These are phyloP conservation scores for Penicillium sp. DNA, from an alignment of 2,329 filamentous ascomycete genomes.

Conservation along the genomic window DNA sequence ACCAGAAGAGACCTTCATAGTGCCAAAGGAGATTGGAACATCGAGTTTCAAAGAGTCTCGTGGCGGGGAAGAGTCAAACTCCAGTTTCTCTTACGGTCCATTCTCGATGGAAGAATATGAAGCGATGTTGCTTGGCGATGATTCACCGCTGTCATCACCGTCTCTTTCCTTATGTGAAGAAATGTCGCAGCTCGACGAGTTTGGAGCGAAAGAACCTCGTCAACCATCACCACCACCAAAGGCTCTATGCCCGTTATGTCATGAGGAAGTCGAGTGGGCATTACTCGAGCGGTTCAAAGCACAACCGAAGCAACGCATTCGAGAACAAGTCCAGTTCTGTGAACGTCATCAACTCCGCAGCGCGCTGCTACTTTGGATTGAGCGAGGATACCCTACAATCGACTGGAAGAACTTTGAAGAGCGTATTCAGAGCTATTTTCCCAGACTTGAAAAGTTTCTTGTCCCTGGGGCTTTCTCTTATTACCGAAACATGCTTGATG, in stretches of 20 bases:
- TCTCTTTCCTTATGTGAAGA: conserved; percentile 22
- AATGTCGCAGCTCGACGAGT: conserved; percentile 16
- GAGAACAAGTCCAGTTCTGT: conserved; percentile 57
- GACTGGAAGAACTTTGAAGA: conserved; percentile 63
- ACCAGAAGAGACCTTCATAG: conserved; percentile 24
- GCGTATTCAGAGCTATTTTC: conserved; percentile 59
- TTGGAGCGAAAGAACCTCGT: conserved; percentile 3
- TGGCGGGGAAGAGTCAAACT: conserved; percentile 16
- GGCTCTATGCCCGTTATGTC: conserved; percentile 66
- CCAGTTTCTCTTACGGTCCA: conserved; percentile 31
- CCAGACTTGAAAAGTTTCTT: conserved; percentile 59
- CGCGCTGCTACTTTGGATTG: conserved; percentile 51
- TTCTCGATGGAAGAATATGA: conserved; percentile 21
- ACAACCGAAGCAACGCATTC: conserved; percentile 35
- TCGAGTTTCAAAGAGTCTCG: conserved; percentile 6
- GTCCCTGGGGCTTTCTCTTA: conserved; percentile 53
- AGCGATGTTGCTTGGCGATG: conserved; percentile 23
- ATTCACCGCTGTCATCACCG: conserved; percentile 32
- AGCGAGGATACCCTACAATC: conserved; percentile 66
- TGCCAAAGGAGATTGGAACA: conserved; percentile 26
- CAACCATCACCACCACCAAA: conserved; percentile 8
- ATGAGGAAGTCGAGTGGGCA: conserved; percentile 55
- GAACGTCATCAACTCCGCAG: conserved; percentile 58
- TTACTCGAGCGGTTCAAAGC: conserved; percentile 55
- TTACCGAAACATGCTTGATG: conserved; percentile 59